Evolutionary conservation across 371 early-diverging fungal genomes (phyloP), one percentile per base, ranked within the genome.

Genomic region (Apophysomyces sp.): DNA sequence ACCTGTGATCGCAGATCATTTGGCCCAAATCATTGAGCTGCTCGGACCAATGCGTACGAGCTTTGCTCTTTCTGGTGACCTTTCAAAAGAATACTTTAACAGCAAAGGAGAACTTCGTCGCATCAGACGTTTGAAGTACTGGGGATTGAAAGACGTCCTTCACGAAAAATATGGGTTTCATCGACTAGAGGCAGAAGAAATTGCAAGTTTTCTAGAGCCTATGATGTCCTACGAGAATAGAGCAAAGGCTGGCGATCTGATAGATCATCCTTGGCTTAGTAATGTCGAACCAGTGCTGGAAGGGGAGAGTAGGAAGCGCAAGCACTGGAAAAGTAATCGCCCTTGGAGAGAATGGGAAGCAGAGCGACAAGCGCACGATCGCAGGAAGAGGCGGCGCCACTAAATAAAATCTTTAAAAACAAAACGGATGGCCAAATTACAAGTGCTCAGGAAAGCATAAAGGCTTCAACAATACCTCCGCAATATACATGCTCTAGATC

Each of bases 1-100:
- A 44, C 12, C 34, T 31, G 31, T 37, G 28, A 36, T 60, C 37
- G 27, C 72, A 91, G 98, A 98, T 76, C 98, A 98, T 69, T 72
- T 98, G 52, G 98, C 98, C 0, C 98, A 96, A 73, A 97, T 98
- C 32, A 88, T 93, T 21, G 98, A 98, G 74, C 82, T 96, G 8
- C 73, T 98, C 51, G 98, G 96, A 8, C 81, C 80, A 7, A 88
- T 96, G 69, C 91, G 93, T 1, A 88, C 84, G 63, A 72, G 76
- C 9, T 74, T 94, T 60, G 87, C 92, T 1, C 74, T 90, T 26
- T 79, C 82, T 1, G 97, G 96, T 6, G 87, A 86, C 65, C 89
- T 88, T 66, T 87, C 89, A 13, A 63, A 69, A 26, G 93, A 94
- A 58, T 83, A 90, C 57, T 97, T 97, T 63, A 92, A 87, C 66